phyloP scores from a whole-genome alignment of 257 asterid genomes.

The Scutellaria galericulata region DNA sequence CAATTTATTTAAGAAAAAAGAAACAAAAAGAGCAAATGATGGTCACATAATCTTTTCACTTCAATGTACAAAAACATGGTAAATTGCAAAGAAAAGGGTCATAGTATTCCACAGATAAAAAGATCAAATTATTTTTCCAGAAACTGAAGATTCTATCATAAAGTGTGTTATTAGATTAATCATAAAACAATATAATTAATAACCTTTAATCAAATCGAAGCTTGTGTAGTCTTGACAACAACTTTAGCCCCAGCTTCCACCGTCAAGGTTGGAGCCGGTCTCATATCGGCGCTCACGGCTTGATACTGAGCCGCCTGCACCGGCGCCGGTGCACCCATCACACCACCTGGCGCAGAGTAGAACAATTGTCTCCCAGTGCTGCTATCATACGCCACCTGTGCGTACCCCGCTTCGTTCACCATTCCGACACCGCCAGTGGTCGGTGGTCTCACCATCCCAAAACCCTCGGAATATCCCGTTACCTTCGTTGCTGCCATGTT shows the following conservation, averaged over 20 bases:
- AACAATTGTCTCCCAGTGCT: conserved; percentile 67
- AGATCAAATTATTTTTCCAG: conserved; percentile 23
- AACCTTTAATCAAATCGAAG: conserved; percentile 47
- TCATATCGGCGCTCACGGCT: conserved; percentile 45
- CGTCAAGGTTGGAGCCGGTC: conserved; percentile 41
- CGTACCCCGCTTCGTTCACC: conserved; percentile 52
- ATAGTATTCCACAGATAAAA: background rate
- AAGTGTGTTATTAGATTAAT: background rate
- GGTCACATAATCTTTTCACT: background rate
- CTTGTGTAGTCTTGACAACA: conserved; percentile 52
- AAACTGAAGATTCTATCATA: background rate
- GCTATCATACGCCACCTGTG: conserved; percentile 69
- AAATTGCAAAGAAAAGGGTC: background rate
- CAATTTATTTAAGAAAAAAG: conserved; percentile 27
- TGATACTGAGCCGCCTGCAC: conserved; percentile 44
- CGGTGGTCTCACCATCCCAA: conserved; percentile 50
- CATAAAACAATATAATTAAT: background rate
- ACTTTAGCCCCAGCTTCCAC: conserved; percentile 51
- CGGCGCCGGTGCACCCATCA: conserved; percentile 49
- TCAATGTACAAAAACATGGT: conserved; percentile 29
- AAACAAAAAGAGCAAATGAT: background rate
- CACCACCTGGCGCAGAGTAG: conserved; percentile 69
- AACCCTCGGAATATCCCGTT: conserved; percentile 51
- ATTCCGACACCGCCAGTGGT: conserved; percentile 41
- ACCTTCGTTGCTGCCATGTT: conserved; percentile 48